A percentile compares a stretch with the other conserved stretches of the same genome.
Evolutionary conservation across 345 rosid genomes (phyloP).

Genomic region (Gossypium anomalum): DNA sequence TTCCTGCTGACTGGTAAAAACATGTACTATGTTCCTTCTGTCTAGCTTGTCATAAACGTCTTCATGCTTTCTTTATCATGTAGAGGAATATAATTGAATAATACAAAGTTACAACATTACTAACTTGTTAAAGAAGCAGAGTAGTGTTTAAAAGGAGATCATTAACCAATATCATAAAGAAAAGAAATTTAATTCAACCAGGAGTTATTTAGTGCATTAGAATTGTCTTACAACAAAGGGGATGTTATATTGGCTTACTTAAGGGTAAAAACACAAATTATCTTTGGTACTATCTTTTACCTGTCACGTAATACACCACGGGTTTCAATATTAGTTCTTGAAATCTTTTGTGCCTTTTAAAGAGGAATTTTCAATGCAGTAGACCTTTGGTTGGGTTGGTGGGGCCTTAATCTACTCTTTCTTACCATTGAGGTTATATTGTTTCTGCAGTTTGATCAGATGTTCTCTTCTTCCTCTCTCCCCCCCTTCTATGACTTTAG

Average conservation of each 20-base stretch:
- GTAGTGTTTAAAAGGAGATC: background rate
- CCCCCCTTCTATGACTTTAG: background rate
- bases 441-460: background rate
- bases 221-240: background rate
- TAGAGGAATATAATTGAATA: background rate
- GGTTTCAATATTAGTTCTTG: background rate
- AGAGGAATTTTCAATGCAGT: background rate
- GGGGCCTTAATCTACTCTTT: background rate
- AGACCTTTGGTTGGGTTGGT: background rate
- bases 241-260: background rate
- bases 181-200: background rate
- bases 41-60: background rate
- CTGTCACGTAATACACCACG: constrained; percentile 40
- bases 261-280: background rate
- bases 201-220: background rate
- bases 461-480: background rate
- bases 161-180: background rate
- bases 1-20: constrained; percentile 79
- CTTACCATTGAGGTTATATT: background rate
- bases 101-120: background rate
- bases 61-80: background rate
- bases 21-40: background rate
- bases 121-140: background rate
- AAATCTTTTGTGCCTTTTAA: background rate
- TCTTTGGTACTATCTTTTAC: background rate